phyloP scores from a whole-genome alignment of 2,329 filamentous ascomycete species.

The Fusarium armeniacum region DNA sequence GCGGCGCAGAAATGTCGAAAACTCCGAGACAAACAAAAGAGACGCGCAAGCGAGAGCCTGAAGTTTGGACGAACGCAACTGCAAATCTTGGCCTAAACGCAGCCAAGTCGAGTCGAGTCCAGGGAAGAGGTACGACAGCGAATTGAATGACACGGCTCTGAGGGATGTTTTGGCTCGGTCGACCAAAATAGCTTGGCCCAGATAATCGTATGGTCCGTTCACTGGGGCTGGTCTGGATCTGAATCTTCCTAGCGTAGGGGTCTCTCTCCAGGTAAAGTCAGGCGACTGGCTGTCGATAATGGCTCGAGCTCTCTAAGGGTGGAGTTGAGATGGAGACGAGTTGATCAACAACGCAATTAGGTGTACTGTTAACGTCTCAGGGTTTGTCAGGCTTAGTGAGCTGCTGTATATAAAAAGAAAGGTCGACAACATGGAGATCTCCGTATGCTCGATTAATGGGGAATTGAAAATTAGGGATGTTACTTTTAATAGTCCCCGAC shows the following conservation, averaged over 20 bases:
- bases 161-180: slow-evolving; percentile 43
- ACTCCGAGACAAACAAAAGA: slow-evolving; percentile 11
- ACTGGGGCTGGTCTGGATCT: slow-evolving; percentile 47
- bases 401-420: slow-evolving; percentile 18
- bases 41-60: slow-evolving; percentile 36
- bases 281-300: slow-evolving; percentile 37
- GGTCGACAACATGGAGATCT: slow-evolving; percentile 12
- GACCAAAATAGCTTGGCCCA: slow-evolving; percentile 46
- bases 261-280: slow-evolving; percentile 34
- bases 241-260: slow-evolving; percentile 40
- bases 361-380: slow-evolving; percentile 21
- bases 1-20: slow-evolving; percentile 2
- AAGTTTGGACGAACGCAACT: slow-evolving; percentile 24
- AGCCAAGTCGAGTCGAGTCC: slow-evolving; percentile 5
- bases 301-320: slow-evolving; percentile 40
- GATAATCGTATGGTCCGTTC: slow-evolving; percentile 46
- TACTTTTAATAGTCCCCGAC: slow-evolving; percentile 23
- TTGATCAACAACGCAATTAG: slow-evolving; percentile 38
- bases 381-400: slow-evolving; percentile 36
- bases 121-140: slow-evolving; percentile 21
- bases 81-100: slow-evolving; percentile 20
- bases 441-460: slow-evolving; percentile 17
- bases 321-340: slow-evolving; percentile 34
- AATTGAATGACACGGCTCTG: slow-evolving; percentile 47
- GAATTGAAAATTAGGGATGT: slow-evolving; percentile 7